Evolutionary conservation across 441 rosid species (phyloP), one percentile per base, ranked within the genome.

Genomic region (Populus hybrid): DNA sequence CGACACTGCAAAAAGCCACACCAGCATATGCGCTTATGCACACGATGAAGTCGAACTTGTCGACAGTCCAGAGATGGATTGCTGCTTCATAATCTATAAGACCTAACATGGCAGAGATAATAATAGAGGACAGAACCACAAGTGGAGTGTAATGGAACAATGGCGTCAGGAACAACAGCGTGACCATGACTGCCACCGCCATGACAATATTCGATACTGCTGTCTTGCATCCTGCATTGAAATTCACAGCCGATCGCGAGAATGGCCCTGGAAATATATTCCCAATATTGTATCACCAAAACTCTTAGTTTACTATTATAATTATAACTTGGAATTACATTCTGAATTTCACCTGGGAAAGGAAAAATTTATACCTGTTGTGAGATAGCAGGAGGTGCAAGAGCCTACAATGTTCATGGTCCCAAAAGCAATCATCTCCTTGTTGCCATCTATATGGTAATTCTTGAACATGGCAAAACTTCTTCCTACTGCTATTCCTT

Each of bases 401-500:
- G 99, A 94, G 70, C 99, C 99, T 40, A 84, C 89, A 26, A 96
- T 89, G 85, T 96, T 96, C 99, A 96, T 96, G 80, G 87, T 85
- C 63, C 99, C 99, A 76, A 96, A 78, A 6, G 99, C 99, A 46
- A 96, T 90, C 99, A 94, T 96, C 83, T 96, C 99, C 85, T 96
- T 96, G 89, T 96, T 94, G 4, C 98, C 99, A 76, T 96, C 98
- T 20, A 96, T 91, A 79, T 94, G 90, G 86, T 96, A 96, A 70
- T 94, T 90, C 86, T 94, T 96, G 85, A 89, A 92, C 98, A 93
- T 88, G 1, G 99, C 89, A 70, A 96, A 96, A 75, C 99, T 96
- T 84, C 99, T 88, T 18, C 99, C 99, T 0, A 96, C 98, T 1
- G 99, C 99, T 78, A 96, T 93, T 75, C 99, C 98, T 89, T 96